Percentiles rank a stretch among this genome's conserved stretches.
phyloP scores from a whole-genome alignment of 176 grass and related monocot species.

The Metroxylon sagu region DNA sequence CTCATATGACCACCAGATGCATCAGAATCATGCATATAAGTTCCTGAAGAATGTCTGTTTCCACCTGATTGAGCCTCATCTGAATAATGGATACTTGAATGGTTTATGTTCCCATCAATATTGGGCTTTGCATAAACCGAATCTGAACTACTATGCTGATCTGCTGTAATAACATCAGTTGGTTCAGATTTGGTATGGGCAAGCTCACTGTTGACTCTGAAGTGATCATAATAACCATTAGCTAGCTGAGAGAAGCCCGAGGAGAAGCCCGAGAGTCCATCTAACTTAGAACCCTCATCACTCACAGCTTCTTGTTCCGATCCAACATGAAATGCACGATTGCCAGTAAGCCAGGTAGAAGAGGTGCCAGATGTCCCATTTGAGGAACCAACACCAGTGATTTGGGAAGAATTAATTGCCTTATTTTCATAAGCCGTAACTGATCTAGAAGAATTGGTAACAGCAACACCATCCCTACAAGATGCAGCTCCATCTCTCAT shows the following conservation, averaged over 20 bases:
- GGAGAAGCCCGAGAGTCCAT: conserved; percentile 44
- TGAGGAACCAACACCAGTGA: conserved; percentile 19
- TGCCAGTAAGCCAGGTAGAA: conserved; percentile 8
- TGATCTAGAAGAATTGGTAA: conserved; percentile 17
- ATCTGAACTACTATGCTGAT: conserved; percentile 15
- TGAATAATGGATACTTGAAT: conserved; percentile 19
- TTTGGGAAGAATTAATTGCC: conserved; percentile 21
- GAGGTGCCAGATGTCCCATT: conserved; percentile 6
- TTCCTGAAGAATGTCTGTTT: conserved; percentile 32
- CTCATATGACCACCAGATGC: conserved; percentile 23
- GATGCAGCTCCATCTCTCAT: conserved; percentile 15
- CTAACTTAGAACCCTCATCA: conserved; percentile 30
- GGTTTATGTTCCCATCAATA: conserved; percentile 19
- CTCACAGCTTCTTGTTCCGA: conserved; percentile 20
- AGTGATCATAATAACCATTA: conserved; percentile 84
- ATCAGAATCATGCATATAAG: conserved; percentile 13
- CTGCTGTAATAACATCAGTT: conserved; percentile 10
- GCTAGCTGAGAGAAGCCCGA: conserved; percentile 46
- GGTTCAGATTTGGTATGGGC: conserved; percentile 4
- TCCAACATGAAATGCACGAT: conserved; percentile 16
- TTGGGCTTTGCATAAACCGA: conserved; percentile 20
- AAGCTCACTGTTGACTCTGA: conserved; percentile 30
- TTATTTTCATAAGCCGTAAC: conserved; percentile 24
- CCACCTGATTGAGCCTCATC: conserved; percentile 13
- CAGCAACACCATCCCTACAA: conserved; percentile 16